phyloP scores from a whole-genome alignment of 1,139 yeast genomes.

The Scheffersomyces segobiensis region DNA sequence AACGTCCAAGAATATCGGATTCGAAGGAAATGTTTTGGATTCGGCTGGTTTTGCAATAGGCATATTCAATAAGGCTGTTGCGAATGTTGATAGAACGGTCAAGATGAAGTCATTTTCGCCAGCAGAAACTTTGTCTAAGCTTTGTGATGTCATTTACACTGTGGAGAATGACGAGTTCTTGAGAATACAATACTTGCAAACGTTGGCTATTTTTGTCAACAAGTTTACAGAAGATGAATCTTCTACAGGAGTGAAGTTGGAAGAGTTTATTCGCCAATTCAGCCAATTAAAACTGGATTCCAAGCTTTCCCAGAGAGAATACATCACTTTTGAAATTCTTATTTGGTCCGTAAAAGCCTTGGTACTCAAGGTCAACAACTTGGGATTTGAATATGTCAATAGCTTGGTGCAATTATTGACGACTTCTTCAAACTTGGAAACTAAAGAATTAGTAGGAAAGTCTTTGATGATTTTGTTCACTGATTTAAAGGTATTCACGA shows the following conservation, averaged over 20 bases:
- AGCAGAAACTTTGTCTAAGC: constrained; percentile 5
- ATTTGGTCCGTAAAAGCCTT: constrained; percentile 77
- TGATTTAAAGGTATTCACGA: constrained; percentile 62
- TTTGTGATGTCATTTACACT: constrained; percentile 19
- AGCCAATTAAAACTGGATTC: neutral
- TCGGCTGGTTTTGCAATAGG: constrained; percentile 43
- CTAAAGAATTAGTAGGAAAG: constrained; percentile 37
- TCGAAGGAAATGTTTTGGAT: constrained; percentile 23
- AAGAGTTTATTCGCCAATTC: neutral
- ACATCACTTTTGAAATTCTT: constrained; percentile 45
- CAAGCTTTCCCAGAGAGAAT: neutral
- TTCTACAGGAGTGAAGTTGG: neutral
- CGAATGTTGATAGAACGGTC: constrained; percentile 47
- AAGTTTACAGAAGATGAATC: constrained; percentile 22
- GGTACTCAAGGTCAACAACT: constrained; percentile 54
- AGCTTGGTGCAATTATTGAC: constrained; percentile 20
- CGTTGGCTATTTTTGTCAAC: constrained; percentile 59
- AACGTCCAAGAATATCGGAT: constrained; percentile 6
- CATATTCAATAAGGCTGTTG: constrained; percentile 50
- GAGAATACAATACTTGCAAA: constrained; percentile 60
- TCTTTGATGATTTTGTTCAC: constrained; percentile 65
- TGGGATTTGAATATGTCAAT: constrained; percentile 42
- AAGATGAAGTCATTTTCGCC: constrained; percentile 9
- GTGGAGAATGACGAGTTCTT: constrained; percentile 22
- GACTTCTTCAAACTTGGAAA: constrained; percentile 3